A percentile compares a stretch with the other conserved stretches of the same genome.
These are phyloP conservation scores for Niebla homalea DNA, from an alignment of 495 filamentous ascomycete genomes.

Conservation along the genomic window DNA sequence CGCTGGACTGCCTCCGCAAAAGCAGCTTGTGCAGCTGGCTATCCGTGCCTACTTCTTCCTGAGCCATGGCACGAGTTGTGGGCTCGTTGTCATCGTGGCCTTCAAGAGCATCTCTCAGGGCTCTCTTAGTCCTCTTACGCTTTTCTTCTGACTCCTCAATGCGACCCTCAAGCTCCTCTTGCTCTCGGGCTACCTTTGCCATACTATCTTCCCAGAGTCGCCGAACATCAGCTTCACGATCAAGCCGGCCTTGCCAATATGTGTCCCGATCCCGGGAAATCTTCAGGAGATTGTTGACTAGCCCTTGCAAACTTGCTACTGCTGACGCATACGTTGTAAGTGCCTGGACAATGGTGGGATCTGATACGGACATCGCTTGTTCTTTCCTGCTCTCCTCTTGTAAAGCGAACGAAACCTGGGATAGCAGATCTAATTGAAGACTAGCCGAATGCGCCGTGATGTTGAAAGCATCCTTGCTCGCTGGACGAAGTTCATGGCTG, in stretches of 20 bases:
- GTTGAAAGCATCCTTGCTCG: constrained; percentile 80
- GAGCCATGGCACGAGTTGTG: constrained; percentile 17
- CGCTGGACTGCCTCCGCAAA: constrained; percentile 12
- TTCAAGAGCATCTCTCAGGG: constrained; percentile 75
- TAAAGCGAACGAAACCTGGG: constrained; percentile 69
- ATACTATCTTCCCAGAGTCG: constrained; percentile 98
- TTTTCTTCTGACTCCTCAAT: constrained; percentile 86
- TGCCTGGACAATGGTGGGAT: constrained; percentile 63
- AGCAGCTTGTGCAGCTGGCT: constrained; percentile 7
- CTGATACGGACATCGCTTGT: constrained; percentile 54
- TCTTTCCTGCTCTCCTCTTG: constrained; percentile 57
- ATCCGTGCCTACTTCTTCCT: constrained; percentile 6
- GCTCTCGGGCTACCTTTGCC: constrained; percentile 82
- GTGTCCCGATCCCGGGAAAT: constrained; percentile 88
- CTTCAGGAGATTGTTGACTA: constrained; percentile 76
- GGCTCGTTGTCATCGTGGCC: constrained; percentile 32
- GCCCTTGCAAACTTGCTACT: constrained; percentile 70
- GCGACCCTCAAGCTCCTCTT: constrained; percentile 75
- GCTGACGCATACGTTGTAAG: constrained; percentile 81
- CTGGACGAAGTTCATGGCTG: constrained; percentile 54
- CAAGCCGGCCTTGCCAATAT: constrained; percentile 91
- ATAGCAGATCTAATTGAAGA: constrained; percentile 78
- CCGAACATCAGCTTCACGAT: constrained; percentile 74
- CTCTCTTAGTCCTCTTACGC: constrained; percentile 76
- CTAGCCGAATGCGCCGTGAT: constrained; percentile 93